Percentiles rank a stretch among this genome's conserved stretches.
Conservation (phyloP, 495 filamentous ascomycete genomes). For the Parathielavia hyrcaniae region DNA sequence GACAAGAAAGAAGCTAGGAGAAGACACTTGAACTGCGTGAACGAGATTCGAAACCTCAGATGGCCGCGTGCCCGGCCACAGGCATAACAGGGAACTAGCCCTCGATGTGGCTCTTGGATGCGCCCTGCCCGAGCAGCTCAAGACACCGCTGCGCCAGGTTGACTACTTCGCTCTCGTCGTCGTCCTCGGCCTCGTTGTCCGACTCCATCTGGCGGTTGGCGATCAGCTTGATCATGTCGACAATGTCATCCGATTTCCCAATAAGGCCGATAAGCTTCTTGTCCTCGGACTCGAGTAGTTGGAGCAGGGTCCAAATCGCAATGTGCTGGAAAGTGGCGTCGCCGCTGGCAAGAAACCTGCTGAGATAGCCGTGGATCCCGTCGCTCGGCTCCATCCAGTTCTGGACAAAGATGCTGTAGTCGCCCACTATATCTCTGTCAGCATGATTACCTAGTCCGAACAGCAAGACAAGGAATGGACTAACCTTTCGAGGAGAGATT, state of each 20-base stretch:
- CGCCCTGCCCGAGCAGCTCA: conserved; percentile 67
- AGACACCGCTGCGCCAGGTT: conserved; percentile 82
- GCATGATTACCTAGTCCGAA: not conserved
- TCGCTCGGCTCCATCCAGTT: conserved; percentile 89
- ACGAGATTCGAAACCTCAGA: not conserved
- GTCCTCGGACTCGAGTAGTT: conserved; percentile 92
- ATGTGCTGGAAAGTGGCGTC: conserved; percentile 99
- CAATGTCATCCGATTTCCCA: conserved; percentile 76
- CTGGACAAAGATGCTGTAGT: conserved; percentile 92
- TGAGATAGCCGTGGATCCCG: conserved; percentile 91
- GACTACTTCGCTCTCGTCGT: conserved; percentile 86
- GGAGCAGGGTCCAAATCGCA: conserved; percentile 94
- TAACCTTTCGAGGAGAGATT: conserved; percentile 96
- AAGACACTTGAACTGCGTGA: conserved; percentile 16
- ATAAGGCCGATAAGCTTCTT: conserved; percentile 77
- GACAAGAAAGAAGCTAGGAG: conserved; percentile 27
- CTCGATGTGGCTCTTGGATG: conserved; percentile 51
- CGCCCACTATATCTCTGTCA: conserved; percentile 59
- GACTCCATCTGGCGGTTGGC: conserved; percentile 85
- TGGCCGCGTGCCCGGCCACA: not conserved
- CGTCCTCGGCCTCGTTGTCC: conserved; percentile 80
- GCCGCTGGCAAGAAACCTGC: conserved; percentile 84
- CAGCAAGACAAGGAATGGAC: conserved; percentile 15
- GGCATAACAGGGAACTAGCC: conserved; percentile 27
- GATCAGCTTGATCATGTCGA: conserved; percentile 84